Conservation (phyloP, 352 stramenopile genomes). For the Aphanomyces stellatus region DNA sequence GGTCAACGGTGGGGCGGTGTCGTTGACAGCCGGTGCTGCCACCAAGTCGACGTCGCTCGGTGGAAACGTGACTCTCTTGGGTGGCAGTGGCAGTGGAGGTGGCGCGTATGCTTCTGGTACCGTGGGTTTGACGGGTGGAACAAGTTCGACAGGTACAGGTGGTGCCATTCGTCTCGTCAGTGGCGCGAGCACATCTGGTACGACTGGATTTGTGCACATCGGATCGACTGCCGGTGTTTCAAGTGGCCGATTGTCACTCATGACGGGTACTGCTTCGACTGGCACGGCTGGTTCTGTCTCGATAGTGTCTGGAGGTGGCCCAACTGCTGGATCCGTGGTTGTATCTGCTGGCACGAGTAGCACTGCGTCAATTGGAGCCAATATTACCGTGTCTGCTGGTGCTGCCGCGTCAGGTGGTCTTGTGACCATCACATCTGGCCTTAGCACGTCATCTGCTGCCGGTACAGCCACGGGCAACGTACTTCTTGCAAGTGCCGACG, state of each 20-base stretch:
- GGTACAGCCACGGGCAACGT: not conserved
- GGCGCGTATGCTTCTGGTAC: not conserved
- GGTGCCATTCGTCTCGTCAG: not conserved
- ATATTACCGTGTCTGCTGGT: conserved; percentile 25
- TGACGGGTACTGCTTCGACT: not conserved
- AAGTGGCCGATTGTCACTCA: conserved; percentile 16
- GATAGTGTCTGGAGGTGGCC: not conserved
- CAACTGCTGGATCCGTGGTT: conserved; percentile 25
- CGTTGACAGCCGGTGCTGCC: not conserved
- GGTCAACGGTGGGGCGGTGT: not conserved
- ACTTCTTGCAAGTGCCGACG: not conserved
- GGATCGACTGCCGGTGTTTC: conserved; percentile 29
- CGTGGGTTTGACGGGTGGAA: not conserved
- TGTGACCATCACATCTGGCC: not conserved
- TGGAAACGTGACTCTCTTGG: conserved; percentile 22
- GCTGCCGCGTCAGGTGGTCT: conserved; percentile 13
- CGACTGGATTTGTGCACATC: conserved; percentile 37
- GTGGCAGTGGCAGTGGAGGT: conserved; percentile 12
- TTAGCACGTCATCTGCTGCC: not conserved
- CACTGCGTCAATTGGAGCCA: conserved; percentile 26
- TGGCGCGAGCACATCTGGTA: conserved; percentile 19
- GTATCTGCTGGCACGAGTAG: conserved; percentile 26
- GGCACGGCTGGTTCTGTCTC: not conserved
- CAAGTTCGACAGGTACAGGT: not conserved
- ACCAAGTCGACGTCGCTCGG: not conserved